Base-by-base conservation (phyloP, 179 eudicot species). In the Beta macrorhiza region DNA sequence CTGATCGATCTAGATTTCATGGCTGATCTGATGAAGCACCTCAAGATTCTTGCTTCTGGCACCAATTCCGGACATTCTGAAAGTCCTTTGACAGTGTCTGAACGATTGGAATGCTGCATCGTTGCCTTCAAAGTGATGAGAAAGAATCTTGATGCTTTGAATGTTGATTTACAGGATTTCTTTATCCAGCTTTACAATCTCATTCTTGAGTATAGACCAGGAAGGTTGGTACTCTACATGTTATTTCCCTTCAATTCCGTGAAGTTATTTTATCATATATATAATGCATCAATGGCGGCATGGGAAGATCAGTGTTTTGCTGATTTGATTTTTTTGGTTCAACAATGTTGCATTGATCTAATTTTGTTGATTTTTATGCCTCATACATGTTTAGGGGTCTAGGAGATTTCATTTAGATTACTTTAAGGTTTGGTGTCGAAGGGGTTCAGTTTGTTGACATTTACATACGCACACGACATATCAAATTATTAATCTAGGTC, bases 81-180 rank as follows among this genome's bases (percentile, higher is more conserved):
- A 67, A 82, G 82, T 74, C 80, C 71, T 51, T 76, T 96, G 88
- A 87, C 96, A 10, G 92, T 96, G 51, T 87, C 98, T 67, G 99
- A 96, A 81, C 90, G 97, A 61, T 79, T 96, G 80, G 89, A 86
- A 53, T 96, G 99, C 88, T 96, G 99, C 89, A 92, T 93, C 77
- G 96, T 93, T 72, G 98, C 99, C 63, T 96, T 96, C 81, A 91
- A 90, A 89, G 91, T 96, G 82, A 96, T 96, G 99, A 89, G 85
- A 88, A 96, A 84, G 86, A 96, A 94, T 84, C 97, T 96, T 42
- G 98, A 96, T 86, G 94, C 98, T 79, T 80, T 96, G 55, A 96
- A 96, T 90, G 89, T 96, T 82, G 99, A 96, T 87, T 78, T 96
- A 75, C 98, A 94, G 77, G 98, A 94, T 72, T 96, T 96, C 82